Evolutionary conservation across 1,284 basidiomycete genomes (phyloP).

Genomic region (Trichosporon asahii): DNA sequence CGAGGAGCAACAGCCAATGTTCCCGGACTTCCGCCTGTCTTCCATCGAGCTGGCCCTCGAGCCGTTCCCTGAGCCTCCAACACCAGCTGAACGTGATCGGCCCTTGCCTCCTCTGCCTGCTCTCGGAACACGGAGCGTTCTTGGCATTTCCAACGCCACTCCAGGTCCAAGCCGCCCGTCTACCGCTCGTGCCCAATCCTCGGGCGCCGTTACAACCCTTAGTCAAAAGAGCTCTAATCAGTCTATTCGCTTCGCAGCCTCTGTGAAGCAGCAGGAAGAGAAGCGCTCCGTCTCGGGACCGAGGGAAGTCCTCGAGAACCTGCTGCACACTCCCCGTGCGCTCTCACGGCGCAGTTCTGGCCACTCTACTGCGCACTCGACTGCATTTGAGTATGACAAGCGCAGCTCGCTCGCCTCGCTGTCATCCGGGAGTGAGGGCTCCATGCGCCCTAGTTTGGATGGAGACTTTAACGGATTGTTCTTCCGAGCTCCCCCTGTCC

Average conservation of each 20-base stretch:
- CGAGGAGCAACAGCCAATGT: background rate
- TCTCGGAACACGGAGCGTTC: background rate
- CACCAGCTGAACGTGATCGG: background rate
- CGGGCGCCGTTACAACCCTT: background rate
- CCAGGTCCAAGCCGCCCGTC: background rate
- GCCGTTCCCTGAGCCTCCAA: background rate
- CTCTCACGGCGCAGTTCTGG: background rate
- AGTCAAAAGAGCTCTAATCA: constrained; percentile 1
- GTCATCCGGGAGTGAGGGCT: constrained; percentile 19
- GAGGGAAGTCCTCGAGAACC: constrained; percentile 10
- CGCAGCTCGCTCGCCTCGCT: constrained; percentile 9
- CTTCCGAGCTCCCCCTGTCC: constrained; percentile 43
- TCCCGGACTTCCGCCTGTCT: background rate
- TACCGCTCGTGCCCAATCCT: background rate
- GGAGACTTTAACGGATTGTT: constrained; percentile 37
- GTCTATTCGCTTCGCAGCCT: background rate
- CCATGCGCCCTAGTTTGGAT: constrained; percentile 21
- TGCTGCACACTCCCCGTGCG: constrained; percentile 2
- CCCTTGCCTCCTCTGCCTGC: background rate
- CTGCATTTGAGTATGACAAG: constrained; percentile 17
- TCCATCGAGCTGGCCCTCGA: background rate
- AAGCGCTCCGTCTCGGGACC: background rate
- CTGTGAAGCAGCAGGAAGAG: background rate
- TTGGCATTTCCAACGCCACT: background rate
- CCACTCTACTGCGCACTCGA: background rate